Evolutionary conservation across 2,329 filamentous ascomycete species (phyloP).

Genomic region (Lachnellula subtilissima): DNA sequence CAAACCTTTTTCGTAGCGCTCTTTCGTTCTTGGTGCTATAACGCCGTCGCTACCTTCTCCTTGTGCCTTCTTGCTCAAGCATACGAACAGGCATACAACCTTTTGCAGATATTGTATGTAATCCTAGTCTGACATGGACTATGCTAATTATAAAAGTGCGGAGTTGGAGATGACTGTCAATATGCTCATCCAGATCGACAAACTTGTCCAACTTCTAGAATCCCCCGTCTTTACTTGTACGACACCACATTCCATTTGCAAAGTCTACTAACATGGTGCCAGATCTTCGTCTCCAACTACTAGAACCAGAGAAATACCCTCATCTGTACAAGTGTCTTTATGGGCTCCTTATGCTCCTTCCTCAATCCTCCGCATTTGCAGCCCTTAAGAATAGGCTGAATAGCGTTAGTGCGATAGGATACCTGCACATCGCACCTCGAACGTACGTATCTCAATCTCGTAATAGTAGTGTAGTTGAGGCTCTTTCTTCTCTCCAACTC

Average conservation of each 20-base stretch:
- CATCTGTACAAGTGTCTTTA: constrained; percentile 98
- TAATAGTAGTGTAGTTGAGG: constrained; percentile 32
- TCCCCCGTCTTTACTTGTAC: constrained; percentile 96
- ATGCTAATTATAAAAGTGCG: constrained; percentile 52
- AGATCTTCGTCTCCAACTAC: constrained; percentile 90
- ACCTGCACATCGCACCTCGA: constrained; percentile 77
- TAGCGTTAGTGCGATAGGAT: constrained; percentile 94
- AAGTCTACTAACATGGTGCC: constrained; percentile 15
- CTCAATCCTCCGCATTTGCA: constrained; percentile 94
- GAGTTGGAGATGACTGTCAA: constrained; percentile 99
- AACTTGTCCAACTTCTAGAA: constrained; percentile 92
- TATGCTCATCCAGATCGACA: constrained; percentile 97
- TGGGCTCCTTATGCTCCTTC: constrained; percentile 94
- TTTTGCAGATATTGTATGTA: constrained; percentile 84
- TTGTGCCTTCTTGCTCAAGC: constrained; percentile 92
- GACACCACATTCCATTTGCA: constrained; percentile 28
- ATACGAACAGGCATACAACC: constrained; percentile 95
- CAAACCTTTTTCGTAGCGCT: constrained; percentile 92
- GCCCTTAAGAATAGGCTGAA: constrained; percentile 95
- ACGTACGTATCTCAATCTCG: constrained; percentile 55
- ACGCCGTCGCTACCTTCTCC: constrained; percentile 95
- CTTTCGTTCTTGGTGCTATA: constrained; percentile 97
- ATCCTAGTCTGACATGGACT: background rate
- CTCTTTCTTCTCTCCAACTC: constrained; percentile 28
- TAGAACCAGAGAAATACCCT: constrained; percentile 92